Conservation (phyloP, 768 basidiomycete genomes). For the Lentinus tigrinus region DNA sequence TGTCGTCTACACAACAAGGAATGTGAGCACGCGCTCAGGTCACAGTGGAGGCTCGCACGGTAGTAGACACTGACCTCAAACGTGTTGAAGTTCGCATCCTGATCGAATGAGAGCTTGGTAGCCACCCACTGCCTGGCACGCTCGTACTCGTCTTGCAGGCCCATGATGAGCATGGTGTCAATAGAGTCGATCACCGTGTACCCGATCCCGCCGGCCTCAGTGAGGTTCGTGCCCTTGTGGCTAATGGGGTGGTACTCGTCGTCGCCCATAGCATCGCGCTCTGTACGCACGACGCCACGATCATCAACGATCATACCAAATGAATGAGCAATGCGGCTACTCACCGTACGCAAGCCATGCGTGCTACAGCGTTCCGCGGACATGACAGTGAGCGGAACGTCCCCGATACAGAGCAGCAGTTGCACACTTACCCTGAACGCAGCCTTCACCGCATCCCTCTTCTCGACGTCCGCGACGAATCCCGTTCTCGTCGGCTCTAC, state of each 20-base stretch:
- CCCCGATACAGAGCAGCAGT: constrained; percentile 16
- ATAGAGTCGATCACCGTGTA: constrained; percentile 88
- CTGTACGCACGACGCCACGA: constrained; percentile 39
- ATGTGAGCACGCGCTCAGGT: too few species aligned
- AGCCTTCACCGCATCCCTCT: constrained; percentile 67
- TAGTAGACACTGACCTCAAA: constrained; percentile 87
- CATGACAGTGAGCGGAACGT: not conserved
- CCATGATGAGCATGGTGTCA: constrained; percentile 87
- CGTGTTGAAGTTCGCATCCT: constrained; percentile 77
- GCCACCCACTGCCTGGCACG: constrained; percentile 79
- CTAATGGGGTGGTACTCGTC: constrained; percentile 92
- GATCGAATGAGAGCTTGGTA: constrained; percentile 67
- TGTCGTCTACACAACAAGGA: constrained; percentile 61
- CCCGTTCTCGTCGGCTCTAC: constrained; percentile 12
- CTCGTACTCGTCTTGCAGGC: constrained; percentile 72
- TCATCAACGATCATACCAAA: constrained; percentile 18
- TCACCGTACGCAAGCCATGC: constrained; percentile 85
- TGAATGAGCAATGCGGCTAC: constrained; percentile 20
- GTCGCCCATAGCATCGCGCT: constrained; percentile 85
- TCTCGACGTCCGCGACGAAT: constrained; percentile 55
- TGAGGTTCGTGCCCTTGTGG: constrained; percentile 73
- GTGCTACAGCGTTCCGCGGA: constrained; percentile 46
- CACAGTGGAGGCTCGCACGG: too few species aligned
- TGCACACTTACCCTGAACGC: constrained; percentile 81
- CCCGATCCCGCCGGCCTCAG: constrained; percentile 74